A percentile compares a stretch with the other conserved stretches of the same genome.
These are phyloP conservation scores for Parascedosporium putredinis DNA, from an alignment of 2,329 filamentous ascomycete species.

Conservation along the genomic window DNA sequence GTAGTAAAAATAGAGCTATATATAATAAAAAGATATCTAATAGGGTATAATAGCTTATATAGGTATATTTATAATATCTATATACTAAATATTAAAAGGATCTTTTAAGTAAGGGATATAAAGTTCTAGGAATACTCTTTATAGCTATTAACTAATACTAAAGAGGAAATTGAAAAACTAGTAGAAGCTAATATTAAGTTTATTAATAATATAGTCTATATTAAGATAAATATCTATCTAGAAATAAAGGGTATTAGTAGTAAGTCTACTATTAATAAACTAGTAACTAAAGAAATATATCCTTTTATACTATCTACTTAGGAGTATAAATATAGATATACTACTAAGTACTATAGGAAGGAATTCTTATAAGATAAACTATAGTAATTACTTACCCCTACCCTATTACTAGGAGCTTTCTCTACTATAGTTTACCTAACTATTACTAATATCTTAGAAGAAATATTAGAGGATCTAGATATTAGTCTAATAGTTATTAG, in stretches of 20 bases:
- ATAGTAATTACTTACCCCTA: background rate
- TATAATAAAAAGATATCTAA: too few relatives aligned
- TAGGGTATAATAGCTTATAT: too few relatives aligned
- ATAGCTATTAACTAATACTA: background rate
- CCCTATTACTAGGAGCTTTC: background rate
- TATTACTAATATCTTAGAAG: background rate
- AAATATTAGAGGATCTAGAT: too few relatives aligned
- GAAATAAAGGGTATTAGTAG: too few relatives aligned
- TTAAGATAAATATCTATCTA: background rate
- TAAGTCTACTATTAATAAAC: background rate
- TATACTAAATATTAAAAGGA: background rate
- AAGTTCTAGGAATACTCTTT: background rate
- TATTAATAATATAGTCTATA: background rate
- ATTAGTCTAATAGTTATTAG: too few relatives aligned
- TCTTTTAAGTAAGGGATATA: background rate
- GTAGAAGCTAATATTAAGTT: background rate
- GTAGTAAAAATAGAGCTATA: too few relatives aligned
- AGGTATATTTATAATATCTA: background rate
- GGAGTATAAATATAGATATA: background rate
- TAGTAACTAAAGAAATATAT: background rate
- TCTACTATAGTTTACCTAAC: background rate
- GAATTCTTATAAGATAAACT: background rate
- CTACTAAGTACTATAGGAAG: background rate
- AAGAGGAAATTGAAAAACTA: too few relatives aligned
- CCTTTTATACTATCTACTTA: too few relatives aligned